These are phyloP conservation scores for Raddia guianensis DNA, from an alignment of 176 grass and related monocot genomes.

Conservation along the genomic window DNA sequence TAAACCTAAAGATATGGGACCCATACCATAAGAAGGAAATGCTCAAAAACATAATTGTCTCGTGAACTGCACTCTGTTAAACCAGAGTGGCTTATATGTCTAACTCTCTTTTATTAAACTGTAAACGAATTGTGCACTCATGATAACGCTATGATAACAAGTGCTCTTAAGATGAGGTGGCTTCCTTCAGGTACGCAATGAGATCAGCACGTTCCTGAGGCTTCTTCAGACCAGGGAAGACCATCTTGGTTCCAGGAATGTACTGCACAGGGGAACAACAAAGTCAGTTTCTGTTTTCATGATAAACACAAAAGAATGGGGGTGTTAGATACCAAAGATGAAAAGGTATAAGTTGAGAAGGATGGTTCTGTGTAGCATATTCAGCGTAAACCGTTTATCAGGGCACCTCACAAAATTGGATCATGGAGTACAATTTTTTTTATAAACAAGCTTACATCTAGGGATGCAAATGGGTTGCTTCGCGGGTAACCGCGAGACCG, in stretches of 20 bases:
- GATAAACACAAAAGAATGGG: neutral
- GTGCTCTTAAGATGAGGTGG: constrained; percentile 46
- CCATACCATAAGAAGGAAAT: constrained; percentile 27
- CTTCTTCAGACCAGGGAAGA: constrained; percentile 97
- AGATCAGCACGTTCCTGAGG: constrained; percentile 86
- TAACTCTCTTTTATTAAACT: constrained; percentile 52
- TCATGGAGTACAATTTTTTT: neutral
- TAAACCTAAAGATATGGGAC: constrained; percentile 53
- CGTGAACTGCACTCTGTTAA: constrained; percentile 45
- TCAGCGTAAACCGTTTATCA: neutral
- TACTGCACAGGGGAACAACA: constrained; percentile 55
- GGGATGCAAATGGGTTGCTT: no score
- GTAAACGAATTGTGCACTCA: constrained; percentile 47
- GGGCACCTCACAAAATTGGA: neutral
- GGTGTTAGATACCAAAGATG: neutral
- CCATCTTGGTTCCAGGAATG: constrained; percentile 99
- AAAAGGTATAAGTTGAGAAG: neutral
- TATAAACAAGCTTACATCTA: neutral
- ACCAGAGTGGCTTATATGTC: constrained; percentile 36
- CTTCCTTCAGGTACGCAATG: constrained; percentile 82
- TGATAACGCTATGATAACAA: neutral
- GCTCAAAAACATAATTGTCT: constrained; percentile 29
- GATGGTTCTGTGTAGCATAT: neutral
- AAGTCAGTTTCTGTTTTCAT: neutral
- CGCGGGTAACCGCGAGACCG: no score